A percentile compares a stretch with the other conserved stretches of the same genome.
These are phyloP conservation scores for Nevesoporus exiguus DNA, from an alignment of 768 basidiomycete genomes.

Conservation along the genomic window DNA sequence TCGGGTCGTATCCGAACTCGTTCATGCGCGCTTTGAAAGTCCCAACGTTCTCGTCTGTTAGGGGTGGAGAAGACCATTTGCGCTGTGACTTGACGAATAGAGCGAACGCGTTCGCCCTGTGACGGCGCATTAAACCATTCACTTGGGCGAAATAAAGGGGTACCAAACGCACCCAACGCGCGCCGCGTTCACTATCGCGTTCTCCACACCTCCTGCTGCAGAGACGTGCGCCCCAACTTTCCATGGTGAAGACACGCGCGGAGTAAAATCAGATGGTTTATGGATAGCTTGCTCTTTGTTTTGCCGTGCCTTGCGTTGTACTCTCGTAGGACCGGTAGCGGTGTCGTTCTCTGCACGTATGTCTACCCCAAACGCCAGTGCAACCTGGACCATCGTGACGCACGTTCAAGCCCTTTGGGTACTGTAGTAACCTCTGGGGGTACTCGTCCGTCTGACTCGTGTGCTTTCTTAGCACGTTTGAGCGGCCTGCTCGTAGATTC, in stretches of 20 bases:
- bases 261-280: constrained; percentile 28
- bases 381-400: background rate
- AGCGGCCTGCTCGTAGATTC: constrained; percentile 1
- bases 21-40: constrained; percentile 61
- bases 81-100: constrained; percentile 83
- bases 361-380: background rate
- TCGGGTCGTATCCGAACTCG: constrained; percentile 56
- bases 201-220: constrained; percentile 75
- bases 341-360: background rate
- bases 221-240: constrained; percentile 86
- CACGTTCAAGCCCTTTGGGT: constrained; percentile 2
- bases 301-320: constrained; percentile 4
- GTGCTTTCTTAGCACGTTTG: constrained; percentile 16
- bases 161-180: constrained; percentile 51
- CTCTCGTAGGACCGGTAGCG: background rate
- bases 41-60: constrained; percentile 49
- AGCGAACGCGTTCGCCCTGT: constrained; percentile 78
- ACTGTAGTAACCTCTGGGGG: background rate
- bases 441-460: background rate
- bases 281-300: constrained; percentile 11
- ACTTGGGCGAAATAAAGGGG: background rate
- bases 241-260: constrained; percentile 42
- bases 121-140: background rate
- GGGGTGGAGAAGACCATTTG: constrained; percentile 68
- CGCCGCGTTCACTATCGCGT: constrained; percentile 66